phyloP scores from a whole-genome alignment of 164 flowering plant genomes.

The Cinnamomum chago region DNA sequence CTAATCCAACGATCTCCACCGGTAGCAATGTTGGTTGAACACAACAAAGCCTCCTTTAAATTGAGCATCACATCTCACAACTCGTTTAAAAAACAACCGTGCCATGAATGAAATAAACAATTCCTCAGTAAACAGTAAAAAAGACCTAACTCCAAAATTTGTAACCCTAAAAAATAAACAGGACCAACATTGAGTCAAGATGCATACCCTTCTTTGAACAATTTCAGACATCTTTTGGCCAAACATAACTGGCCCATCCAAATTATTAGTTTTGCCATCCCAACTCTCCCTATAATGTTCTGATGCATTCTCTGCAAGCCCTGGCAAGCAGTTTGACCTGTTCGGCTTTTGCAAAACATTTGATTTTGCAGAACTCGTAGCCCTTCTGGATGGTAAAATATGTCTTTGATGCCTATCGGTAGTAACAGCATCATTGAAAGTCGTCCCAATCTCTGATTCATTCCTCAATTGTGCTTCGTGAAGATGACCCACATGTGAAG shows the following conservation, averaged over 20 bases:
- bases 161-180: not conserved
- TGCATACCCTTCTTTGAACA: slow-evolving; percentile 73
- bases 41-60: not conserved
- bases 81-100: not conserved
- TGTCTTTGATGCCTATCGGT: slow-evolving; percentile 41
- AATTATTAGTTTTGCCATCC: slow-evolving; percentile 44
- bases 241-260: slow-evolving; percentile 33
- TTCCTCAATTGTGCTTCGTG: slow-evolving; percentile 44
- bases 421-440: slow-evolving; percentile 27
- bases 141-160: not conserved
- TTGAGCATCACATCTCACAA: not conserved
- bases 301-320: slow-evolving; percentile 38
- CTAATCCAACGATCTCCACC: not conserved
- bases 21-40: not conserved
- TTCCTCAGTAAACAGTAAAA: not conserved
- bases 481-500: slow-evolving; percentile 42
- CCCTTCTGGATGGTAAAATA: slow-evolving; percentile 45
- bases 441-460: slow-evolving; percentile 39
- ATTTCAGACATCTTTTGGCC: slow-evolving; percentile 64
- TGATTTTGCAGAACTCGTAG: slow-evolving; percentile 45
- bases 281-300: slow-evolving; percentile 57
- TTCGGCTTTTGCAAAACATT: slow-evolving; percentile 50
- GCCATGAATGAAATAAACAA: no score
- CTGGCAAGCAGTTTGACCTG: slow-evolving; percentile 37
- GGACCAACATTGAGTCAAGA: not conserved